phyloP scores from a whole-genome alignment of 2,329 filamentous ascomycete genomes.

The Alternaria sp. region DNA sequence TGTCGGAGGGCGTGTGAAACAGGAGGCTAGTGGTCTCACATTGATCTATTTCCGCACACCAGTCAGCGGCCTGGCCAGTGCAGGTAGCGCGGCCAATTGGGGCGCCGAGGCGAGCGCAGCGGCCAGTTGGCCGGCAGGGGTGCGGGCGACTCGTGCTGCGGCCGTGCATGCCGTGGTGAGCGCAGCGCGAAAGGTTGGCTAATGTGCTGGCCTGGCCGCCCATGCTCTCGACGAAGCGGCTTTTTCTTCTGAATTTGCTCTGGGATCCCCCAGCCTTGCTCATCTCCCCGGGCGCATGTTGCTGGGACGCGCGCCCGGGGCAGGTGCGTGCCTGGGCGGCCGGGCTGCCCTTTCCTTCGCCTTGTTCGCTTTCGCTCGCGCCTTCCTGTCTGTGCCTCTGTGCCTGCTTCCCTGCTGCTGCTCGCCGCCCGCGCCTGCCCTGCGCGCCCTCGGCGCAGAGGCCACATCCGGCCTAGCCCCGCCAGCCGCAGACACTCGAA shows the following conservation, averaged over 20 bases:
- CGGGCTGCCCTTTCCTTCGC: constrained; percentile 11
- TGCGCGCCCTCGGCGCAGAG: constrained; percentile 11
- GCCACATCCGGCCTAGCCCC: constrained; percentile 17
- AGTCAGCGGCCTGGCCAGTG: constrained; percentile 34
- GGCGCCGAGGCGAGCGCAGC: constrained; percentile 18
- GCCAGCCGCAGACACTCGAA: not conserved
- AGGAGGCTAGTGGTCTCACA: constrained; percentile 48
- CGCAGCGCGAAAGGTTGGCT: constrained; percentile 13
- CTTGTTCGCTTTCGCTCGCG: constrained; percentile 4
- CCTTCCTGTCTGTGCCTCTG: not conserved
- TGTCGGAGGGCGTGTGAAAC: constrained; percentile 50
- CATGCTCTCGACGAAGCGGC: not conserved
- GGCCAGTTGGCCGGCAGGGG: constrained; percentile 12
- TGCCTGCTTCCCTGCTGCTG: not conserved
- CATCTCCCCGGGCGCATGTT: not conserved
- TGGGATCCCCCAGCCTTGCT: not conserved
- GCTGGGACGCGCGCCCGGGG: not conserved
- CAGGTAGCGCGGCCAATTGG: constrained; percentile 31
- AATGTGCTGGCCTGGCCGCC: constrained; percentile 10
- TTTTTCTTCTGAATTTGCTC: not conserved
- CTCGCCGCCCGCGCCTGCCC: constrained; percentile 6
- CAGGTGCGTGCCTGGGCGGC: not conserved
- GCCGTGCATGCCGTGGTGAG: constrained; percentile 19
- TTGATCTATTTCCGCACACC: constrained; percentile 43
- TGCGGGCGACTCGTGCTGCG: constrained; percentile 29